A percentile compares a stretch with the other conserved stretches of the same genome.
These are phyloP conservation scores for Hypoxylon rickii DNA, from an alignment of 495 filamentous ascomycete genomes.

Conservation along the genomic window DNA sequence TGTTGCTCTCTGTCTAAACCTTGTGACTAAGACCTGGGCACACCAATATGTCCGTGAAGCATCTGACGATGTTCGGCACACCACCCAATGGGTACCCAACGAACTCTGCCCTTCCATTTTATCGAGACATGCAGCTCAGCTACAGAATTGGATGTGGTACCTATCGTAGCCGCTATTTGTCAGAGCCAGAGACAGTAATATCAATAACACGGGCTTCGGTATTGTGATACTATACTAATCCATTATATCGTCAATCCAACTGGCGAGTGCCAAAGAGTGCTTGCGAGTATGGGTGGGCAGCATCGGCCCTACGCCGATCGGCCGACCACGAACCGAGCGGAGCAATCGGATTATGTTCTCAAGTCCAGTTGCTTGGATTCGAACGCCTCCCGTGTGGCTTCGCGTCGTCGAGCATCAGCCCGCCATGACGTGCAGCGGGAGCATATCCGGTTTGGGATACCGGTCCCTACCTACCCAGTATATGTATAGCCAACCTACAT, in stretches of 20 bases:
- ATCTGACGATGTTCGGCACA: too few relatives aligned
- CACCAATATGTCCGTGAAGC: neutral
- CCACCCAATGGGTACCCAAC: neutral
- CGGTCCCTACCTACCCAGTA: too few relatives aligned
- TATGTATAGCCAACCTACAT: too few relatives aligned
- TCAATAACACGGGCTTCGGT: too few relatives aligned
- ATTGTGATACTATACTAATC: neutral
- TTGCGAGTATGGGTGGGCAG: neutral
- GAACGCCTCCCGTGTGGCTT: constrained; percentile 19
- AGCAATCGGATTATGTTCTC: constrained; percentile 13
- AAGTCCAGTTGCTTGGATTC: constrained; percentile 3
- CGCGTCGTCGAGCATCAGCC: neutral
- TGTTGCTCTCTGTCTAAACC: constrained; percentile 14
- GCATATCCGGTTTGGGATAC: neutral
- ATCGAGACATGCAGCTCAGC: constrained; percentile 36
- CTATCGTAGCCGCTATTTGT: constrained; percentile 21
- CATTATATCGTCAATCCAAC: neutral
- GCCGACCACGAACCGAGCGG: constrained; percentile 19
- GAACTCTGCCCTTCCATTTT: constrained; percentile 28
- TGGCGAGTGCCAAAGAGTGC: neutral
- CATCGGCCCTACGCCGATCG: constrained; percentile 15
- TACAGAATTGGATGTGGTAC: constrained; percentile 17
- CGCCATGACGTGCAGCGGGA: constrained; percentile 14
- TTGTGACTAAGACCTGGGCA: constrained; percentile 20
- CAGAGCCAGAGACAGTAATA: constrained; percentile 27